Percentiles rank a stretch among this genome's conserved stretches.
These are phyloP conservation scores for Arachnomyces sp. DNA, from an alignment of 2,329 filamentous ascomycete genomes.

Conservation along the genomic window DNA sequence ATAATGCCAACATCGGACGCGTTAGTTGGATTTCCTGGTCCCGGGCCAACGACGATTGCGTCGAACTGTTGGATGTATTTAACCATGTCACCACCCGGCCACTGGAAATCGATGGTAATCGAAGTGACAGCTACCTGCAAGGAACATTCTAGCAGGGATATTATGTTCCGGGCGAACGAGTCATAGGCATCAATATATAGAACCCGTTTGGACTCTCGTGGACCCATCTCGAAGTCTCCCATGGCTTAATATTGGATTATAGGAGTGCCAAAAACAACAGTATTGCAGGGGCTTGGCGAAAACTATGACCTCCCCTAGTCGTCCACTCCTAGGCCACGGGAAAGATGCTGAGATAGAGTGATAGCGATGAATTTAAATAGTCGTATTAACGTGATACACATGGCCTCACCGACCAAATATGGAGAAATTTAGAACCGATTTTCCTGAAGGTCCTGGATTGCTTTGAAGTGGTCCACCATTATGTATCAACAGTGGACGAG, in stretches of 20 bases:
- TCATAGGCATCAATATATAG: conserved; percentile 95
- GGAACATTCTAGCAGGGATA: conserved; percentile 66
- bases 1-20: conserved; percentile 77
- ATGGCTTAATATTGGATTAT: neutral
- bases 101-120: conserved; percentile 59
- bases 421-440: too few relatives aligned
- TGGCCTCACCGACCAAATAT: too few relatives aligned
- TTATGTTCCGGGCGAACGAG: conserved; percentile 93
- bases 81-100: conserved; percentile 36
- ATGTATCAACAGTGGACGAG: too few relatives aligned
- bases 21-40: conserved; percentile 71
- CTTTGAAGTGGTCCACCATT: too few relatives aligned
- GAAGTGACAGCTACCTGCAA: conserved; percentile 62
- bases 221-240: conserved; percentile 1
- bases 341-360: too few relatives aligned
- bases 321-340: too few relatives aligned
- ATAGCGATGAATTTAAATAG: too few relatives aligned
- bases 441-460: too few relatives aligned
- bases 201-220: conserved; percentile 40
- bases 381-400: too few relatives aligned
- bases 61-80: conserved; percentile 58
- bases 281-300: neutral
- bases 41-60: conserved; percentile 83
- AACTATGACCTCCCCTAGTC: too few relatives aligned
- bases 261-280: neutral